Percentiles rank a stretch among this genome's conserved stretches.
Evolutionary conservation across 2,329 filamentous ascomycete species (phyloP).

Genomic region (Magnaporthiopsis rhizophila): DNA sequence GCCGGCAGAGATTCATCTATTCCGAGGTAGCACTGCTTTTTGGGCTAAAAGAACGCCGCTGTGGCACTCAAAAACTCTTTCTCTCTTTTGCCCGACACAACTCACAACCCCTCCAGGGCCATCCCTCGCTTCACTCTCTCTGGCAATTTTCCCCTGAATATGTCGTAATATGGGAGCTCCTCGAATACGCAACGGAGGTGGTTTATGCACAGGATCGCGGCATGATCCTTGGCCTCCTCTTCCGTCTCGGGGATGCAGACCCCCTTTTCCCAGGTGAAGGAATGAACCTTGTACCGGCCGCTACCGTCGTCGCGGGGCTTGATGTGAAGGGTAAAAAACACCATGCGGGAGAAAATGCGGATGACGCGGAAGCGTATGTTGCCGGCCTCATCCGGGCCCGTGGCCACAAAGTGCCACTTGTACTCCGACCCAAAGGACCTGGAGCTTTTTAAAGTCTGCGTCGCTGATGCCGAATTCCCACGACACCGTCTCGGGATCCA

Average conservation of each 20-base stretch:
- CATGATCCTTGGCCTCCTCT: not conserved
- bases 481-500: not conserved
- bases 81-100: too few species aligned
- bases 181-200: not conserved
- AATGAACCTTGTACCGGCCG: not conserved
- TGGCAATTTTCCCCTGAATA: too few species aligned
- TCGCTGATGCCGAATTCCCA: not conserved
- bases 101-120: too few species aligned
- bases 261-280: slow-evolving; percentile 1
- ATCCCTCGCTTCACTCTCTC: too few species aligned
- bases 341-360: not conserved
- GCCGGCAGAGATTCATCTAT: too few species aligned
- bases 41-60: too few species aligned
- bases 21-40: too few species aligned
- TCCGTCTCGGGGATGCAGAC: not conserved
- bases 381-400: not conserved
- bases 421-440: not conserved
- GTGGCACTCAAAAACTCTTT: too few species aligned
- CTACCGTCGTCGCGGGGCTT: slow-evolving; percentile 1
- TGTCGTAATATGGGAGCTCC: not conserved
- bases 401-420: slow-evolving; percentile 1
- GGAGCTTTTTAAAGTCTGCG: not conserved
- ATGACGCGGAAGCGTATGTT: not conserved
- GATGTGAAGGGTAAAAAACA: not conserved
- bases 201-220: not conserved